phyloP scores from a whole-genome alignment of 257 asterid genomes.

The Ocimum tenuiflorum region DNA sequence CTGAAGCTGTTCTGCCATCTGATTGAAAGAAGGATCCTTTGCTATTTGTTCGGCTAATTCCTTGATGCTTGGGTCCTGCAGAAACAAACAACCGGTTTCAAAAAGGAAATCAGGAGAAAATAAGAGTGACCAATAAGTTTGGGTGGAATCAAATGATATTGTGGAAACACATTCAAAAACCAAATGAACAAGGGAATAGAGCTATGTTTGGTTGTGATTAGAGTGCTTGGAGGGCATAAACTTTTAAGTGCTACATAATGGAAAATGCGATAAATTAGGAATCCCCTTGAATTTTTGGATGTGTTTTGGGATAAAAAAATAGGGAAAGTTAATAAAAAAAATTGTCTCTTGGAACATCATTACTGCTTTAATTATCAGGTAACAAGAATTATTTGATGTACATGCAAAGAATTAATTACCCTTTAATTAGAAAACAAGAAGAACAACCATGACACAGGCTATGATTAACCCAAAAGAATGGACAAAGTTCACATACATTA shows the following conservation, averaged over 20 bases:
- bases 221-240: neutral
- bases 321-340: neutral
- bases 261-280: neutral
- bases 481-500: constrained; percentile 36
- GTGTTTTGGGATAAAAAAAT: neutral
- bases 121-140: neutral
- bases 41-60: constrained; percentile 93
- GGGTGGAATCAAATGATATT: neutral
- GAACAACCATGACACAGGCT: neutral
- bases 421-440: neutral
- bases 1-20: constrained; percentile 99
- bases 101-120: neutral
- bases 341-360: too few relatives aligned
- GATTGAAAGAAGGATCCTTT: constrained; percentile 81
- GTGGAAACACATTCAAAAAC: neutral
- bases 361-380: neutral
- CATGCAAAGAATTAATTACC: constrained; percentile 1
- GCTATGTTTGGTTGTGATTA: neutral
- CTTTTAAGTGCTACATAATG: neutral
- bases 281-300: neutral
- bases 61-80: constrained; percentile 91
- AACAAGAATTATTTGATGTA: neutral
- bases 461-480: neutral
- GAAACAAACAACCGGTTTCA: neutral
- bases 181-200: neutral